A percentile compares a stretch with the other conserved stretches of the same genome.
These are phyloP conservation scores for Fusarium protoensiforme DNA, from an alignment of 2,329 filamentous ascomycete genomes.

Conservation along the genomic window DNA sequence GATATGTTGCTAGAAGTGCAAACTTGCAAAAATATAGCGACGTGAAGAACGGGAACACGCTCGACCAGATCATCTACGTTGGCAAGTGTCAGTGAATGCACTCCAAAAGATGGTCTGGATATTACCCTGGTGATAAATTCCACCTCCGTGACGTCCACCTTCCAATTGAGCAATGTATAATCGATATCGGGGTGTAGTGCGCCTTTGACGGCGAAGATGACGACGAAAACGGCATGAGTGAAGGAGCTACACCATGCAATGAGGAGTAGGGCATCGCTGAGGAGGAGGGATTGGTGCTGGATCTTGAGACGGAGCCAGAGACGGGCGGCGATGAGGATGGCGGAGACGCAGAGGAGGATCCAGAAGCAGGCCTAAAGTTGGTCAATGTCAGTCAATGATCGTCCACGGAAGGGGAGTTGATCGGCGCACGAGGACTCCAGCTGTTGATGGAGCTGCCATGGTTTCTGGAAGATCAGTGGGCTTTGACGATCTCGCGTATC, in stretches of 20 bases:
- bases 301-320: slow-evolving; percentile 26
- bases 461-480: not conserved
- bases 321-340: slow-evolving; percentile 16
- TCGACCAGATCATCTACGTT: slow-evolving; percentile 21
- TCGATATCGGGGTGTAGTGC: slow-evolving; percentile 8
- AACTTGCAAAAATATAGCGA: slow-evolving; percentile 37
- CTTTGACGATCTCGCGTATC: not conserved
- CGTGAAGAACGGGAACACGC: slow-evolving; percentile 19
- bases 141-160: slow-evolving; percentile 5
- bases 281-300: slow-evolving; percentile 21
- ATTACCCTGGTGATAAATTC: not conserved
- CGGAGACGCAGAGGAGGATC: not conserved
- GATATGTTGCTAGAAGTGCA: slow-evolving; percentile 26
- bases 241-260: slow-evolving; percentile 17
- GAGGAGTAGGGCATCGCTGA: slow-evolving; percentile 14
- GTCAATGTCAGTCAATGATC: not conserved
- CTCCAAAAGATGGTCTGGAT: not conserved
- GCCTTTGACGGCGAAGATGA: slow-evolving; percentile 5
- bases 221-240: slow-evolving; percentile 6
- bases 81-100: not conserved
- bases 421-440: not conserved
- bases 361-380: not conserved
- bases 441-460: not conserved
- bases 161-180: slow-evolving; percentile 25
- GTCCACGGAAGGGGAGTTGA: not conserved